Percentiles rank a stretch among this genome's conserved stretches.
Conservation (phyloP, 139 green algal genomes). For the Chlamydomonas incerta region DNA sequence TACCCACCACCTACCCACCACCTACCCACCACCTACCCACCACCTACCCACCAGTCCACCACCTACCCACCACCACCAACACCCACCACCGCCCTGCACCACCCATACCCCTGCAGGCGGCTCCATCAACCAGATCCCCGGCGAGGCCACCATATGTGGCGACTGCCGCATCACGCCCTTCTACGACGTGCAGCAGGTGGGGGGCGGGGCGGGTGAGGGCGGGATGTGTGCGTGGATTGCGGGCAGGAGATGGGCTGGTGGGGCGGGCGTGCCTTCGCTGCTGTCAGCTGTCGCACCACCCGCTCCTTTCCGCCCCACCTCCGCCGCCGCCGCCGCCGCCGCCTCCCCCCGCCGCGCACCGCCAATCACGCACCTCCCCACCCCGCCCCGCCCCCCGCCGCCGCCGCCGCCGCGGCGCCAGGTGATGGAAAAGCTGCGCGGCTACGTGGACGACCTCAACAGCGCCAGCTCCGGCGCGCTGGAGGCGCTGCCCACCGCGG, state of each 20-base stretch:
- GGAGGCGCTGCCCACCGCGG: slow-evolving; percentile 54
- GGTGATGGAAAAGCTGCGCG: slow-evolving; percentile 64
- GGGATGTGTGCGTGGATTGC: too few species aligned
- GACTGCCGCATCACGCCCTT: slow-evolving; percentile 76
- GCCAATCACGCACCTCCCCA: too few species aligned
- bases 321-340: too few species aligned
- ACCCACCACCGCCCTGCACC: neutral
- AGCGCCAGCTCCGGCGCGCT: slow-evolving; percentile 33
- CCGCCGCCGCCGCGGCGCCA: neutral
- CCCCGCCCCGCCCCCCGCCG: too few species aligned
- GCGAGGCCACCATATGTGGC: slow-evolving; percentile 70
- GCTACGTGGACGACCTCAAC: slow-evolving; percentile 79
- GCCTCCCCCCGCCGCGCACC: too few species aligned
- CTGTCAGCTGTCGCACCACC: too few species aligned
- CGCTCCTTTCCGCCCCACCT: too few species aligned
- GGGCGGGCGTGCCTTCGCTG: too few species aligned
- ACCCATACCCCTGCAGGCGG: slow-evolving; percentile 38
- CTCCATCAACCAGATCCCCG: slow-evolving; percentile 85
- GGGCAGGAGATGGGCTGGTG: too few species aligned
- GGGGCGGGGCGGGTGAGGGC: too few species aligned
- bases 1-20: too few species aligned
- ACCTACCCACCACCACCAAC: neutral
- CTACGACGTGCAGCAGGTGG: slow-evolving; percentile 66
- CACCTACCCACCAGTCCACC: neutral
- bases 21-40: too few species aligned